Evolutionary conservation across 2,329 filamentous ascomycete genomes (phyloP).

Genomic region (Phyllosticta citriasiana): DNA sequence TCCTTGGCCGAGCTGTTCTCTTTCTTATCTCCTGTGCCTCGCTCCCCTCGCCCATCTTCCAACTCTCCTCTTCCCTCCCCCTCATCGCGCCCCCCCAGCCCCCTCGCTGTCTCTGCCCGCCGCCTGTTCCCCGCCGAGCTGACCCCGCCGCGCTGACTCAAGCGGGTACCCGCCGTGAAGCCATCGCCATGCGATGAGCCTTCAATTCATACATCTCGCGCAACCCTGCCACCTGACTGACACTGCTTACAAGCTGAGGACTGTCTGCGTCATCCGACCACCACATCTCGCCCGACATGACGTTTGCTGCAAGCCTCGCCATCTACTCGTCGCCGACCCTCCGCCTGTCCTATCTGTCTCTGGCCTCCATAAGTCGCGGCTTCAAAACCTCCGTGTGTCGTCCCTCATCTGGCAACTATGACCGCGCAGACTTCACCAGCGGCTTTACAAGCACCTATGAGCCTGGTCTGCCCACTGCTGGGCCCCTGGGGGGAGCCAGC

Average conservation of each 20-base stretch:
- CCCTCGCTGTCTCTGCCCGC: background rate
- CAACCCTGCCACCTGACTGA: background rate
- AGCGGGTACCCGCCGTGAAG: background rate
- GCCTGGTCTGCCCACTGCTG: slow-evolving; percentile 49
- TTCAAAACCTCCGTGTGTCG: slow-evolving; percentile 26
- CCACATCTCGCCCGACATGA: slow-evolving; percentile 1
- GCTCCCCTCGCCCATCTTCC: background rate
- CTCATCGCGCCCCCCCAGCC: background rate
- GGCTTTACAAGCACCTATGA: slow-evolving; percentile 56
- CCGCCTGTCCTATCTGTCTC: slow-evolving; percentile 30
- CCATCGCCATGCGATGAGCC: slow-evolving; percentile 7
- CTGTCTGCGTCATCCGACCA: background rate
- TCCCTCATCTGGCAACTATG: slow-evolving; percentile 40
- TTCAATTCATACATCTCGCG: slow-evolving; percentile 8
- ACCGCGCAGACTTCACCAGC: slow-evolving; percentile 52
- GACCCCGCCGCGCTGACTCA: slow-evolving; percentile 11
- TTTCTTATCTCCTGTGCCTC: background rate
- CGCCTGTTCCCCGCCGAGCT: slow-evolving; percentile 5
- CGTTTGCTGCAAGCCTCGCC: slow-evolving; percentile 12
- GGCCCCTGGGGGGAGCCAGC: slow-evolving; percentile 51
- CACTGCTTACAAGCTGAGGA: background rate
- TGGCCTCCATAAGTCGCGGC: slow-evolving; percentile 22
- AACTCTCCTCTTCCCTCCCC: background rate
- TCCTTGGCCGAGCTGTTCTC: background rate
- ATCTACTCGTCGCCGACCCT: slow-evolving; percentile 29